Base-by-base conservation (phyloP, 176 grass and related monocot genomes). In the Oryza officinalis region DNA sequence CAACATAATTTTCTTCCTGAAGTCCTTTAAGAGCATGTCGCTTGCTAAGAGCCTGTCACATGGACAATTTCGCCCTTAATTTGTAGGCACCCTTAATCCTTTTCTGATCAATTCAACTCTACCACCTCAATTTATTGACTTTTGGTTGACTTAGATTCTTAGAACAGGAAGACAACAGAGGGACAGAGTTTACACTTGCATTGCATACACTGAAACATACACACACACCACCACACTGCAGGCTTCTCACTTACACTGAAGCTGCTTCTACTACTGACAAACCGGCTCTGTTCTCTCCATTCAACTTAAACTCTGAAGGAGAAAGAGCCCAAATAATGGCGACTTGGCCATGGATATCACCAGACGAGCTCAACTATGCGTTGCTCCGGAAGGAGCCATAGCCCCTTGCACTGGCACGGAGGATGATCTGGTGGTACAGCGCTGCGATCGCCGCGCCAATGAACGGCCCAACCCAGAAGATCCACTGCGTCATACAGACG, bases 391-490 rank as follows among this genome's bases (percentile, higher is more conserved):
- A 92, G 75, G 88, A 87, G 61, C 90, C 81, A 22, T 84, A 67
- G 0, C 86, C 82, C 68, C 91, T 87, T 38, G 90, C 85, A 6
- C 93, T 72, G 12, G 93, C 93, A 9, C 93, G 79, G 71, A 92
- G 90, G 23, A 92, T 80, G 30, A 73, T 88, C 90, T 95, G 88
- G 88, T 95, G 93, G 79, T 95, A 95, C 30, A 90, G 45, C 41
- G 90, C 90, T 4, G 93, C 88, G 25, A 92, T 90, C 45, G 85
- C 85, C 4, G 93, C 88, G 26, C 88, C 90, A 22, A 95, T 64
- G 63, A 95, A 86, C 7, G 90, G 90, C 4, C 93, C 93, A 3
- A 90, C 90, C 93, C 90, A 95, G 79, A 95, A 95, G 67, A 95
- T 90, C 90, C 93, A 92, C 93, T 95, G 74, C 84, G 33, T 5